Evolutionary conservation across 2,329 filamentous ascomycete species (phyloP), one percentile per base, ranked within the genome.

Genomic region (Alternaria novae-zelandiae): DNA sequence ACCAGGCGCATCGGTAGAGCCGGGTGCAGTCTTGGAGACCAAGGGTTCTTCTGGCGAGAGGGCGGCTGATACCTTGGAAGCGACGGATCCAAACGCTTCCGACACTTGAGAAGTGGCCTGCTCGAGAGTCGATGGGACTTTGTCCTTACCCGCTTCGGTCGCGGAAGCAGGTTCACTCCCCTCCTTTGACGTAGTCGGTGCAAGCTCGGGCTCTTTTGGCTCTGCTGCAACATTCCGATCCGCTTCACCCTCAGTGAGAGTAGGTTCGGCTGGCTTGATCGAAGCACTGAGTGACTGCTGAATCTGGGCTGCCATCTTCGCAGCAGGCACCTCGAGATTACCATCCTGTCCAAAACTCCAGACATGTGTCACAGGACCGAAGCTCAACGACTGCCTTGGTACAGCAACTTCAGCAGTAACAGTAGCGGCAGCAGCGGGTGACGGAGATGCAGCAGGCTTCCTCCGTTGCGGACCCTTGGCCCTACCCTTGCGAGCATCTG

Each of bases 401-500:
- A 69, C 70, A 11, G 72, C 74, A 47, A 70, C 70, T 82, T 45
- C 85, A 84, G 66, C 67, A 26, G 72, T 72, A 78, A 75, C 69
- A 9, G 76, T 75, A 9, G 78, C 74, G 4, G 78, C 74, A 64
- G 74, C 86, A 11, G 86, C 83, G 28, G 89, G 87, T 23, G 91
- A 88, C 25, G 89, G 87, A 21, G 91, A 88, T 21, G 81, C 83
- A 15, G 86, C 87, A 20, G 88, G 87, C 75, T 88, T 90, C 75
- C 94, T 87, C 69, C 94, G 88, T 70, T 93, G 90, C 15, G 96
- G 96, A 11, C 96, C 96, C 68, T 93, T 90, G 21, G 96, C 96
- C 69, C 96, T 88, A 23, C 94, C 89, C 83, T 98, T 98, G 69
- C 96, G 88, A 36, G 94, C 94, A 83, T 99, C 96, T 21, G 86